Percentiles rank a stretch among this genome's conserved stretches.
Evolutionary conservation across 495 filamentous ascomycete species (phyloP).

Genomic region (Neurospora tetrasperma): DNA sequence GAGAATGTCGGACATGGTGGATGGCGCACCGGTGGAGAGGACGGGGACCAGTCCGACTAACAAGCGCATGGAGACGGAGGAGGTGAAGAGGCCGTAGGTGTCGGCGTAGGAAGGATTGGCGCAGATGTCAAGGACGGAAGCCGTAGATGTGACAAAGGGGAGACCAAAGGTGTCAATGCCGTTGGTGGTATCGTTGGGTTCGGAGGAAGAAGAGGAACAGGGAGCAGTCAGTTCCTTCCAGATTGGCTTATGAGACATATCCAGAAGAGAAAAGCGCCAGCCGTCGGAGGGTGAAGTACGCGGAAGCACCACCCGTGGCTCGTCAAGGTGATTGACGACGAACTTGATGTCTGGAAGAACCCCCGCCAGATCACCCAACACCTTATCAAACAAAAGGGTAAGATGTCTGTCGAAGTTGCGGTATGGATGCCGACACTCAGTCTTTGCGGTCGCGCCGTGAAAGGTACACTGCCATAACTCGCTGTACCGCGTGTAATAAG

Average conservation of each 20-base stretch:
- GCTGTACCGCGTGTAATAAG: conserved; percentile 1
- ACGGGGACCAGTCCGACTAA: conserved; percentile 24
- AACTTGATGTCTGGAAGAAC: conserved; percentile 64
- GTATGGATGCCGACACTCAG: conserved; percentile 15
- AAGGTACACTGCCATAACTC: conserved; percentile 23
- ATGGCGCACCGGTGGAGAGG: conserved; percentile 27
- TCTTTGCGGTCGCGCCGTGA: conserved; percentile 8
- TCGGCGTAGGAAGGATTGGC: conserved; percentile 17
- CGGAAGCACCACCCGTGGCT: conserved; percentile 58
- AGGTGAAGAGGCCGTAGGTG: conserved; percentile 20
- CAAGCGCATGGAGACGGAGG: conserved; percentile 19
- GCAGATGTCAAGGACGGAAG: conserved; percentile 16
- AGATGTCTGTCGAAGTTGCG: conserved; percentile 19
- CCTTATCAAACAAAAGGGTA: conserved; percentile 18
- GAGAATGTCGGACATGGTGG: conserved; percentile 29
- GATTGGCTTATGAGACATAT: conserved; percentile 7
- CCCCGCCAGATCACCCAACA: conserved; percentile 51
- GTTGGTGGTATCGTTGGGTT: neutral
- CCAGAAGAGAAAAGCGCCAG: neutral
- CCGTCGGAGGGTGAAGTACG: neutral
- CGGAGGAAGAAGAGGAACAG: conserved; percentile 1
- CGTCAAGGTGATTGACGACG: conserved; percentile 69
- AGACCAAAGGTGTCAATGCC: conserved; percentile 13
- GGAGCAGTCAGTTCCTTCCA: conserved; percentile 11
- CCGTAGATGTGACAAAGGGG: conserved; percentile 16